Conservation (phyloP, 345 rosid genomes). For the Boechera stricta region DNA sequence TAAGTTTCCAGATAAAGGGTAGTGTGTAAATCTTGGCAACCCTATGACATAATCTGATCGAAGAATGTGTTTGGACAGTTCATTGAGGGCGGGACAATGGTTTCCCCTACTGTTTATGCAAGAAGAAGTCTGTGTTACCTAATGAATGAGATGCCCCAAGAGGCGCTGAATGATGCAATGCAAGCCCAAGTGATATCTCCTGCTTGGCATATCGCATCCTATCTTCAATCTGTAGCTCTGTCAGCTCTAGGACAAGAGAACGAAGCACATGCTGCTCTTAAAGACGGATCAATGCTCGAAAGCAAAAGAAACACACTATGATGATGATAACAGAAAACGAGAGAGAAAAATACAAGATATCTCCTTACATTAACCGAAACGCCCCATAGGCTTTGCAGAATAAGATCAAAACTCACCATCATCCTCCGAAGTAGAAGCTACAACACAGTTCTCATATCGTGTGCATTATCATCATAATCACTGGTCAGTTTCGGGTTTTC, state of each 20-base stretch:
- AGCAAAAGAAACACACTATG: conserved; percentile 50
- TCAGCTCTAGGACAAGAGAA: conserved; percentile 67
- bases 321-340: conserved; percentile 10
- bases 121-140: conserved; percentile 83
- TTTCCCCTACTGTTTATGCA: conserved; percentile 84
- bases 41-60: background rate
- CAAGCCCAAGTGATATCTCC: conserved; percentile 92
- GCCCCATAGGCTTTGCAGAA: conserved; percentile 12
- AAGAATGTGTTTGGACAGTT: conserved; percentile 58
- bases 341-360: background rate
- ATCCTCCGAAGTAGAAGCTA: conserved; percentile 33
- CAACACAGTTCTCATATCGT: conserved; percentile 15
- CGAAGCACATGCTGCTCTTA: conserved; percentile 75
- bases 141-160: conserved; percentile 78
- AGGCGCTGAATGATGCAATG: conserved; percentile 80
- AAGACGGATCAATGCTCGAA: conserved; percentile 77
- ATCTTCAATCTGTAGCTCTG: conserved; percentile 85
- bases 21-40: background rate
- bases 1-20: background rate
- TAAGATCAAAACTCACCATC: conserved; percentile 18
- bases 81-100: conserved; percentile 80
- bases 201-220: conserved; percentile 84
- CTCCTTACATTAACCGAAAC: conserved; percentile 22
- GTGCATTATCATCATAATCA: conserved; percentile 31
- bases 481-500: conserved; percentile 19